Percentiles rank a stretch among this genome's conserved stretches.
Conservation (phyloP, 768 basidiomycete genomes). For the Russula emetica region DNA sequence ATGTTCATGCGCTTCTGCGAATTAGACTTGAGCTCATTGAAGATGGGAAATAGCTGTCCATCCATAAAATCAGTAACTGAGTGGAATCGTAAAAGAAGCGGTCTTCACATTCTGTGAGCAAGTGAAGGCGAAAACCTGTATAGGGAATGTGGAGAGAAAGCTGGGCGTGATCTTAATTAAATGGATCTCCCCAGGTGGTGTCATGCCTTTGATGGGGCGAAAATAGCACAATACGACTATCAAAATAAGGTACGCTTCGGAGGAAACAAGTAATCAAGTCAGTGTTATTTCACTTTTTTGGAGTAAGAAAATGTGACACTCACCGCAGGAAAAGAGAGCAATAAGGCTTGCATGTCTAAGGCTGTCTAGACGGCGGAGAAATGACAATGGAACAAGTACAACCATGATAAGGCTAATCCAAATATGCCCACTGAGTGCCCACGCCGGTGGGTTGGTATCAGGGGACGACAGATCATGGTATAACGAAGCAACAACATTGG, state of each 20-base stretch:
- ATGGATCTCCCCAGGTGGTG: constrained; percentile 60
- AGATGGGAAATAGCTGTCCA: constrained; percentile 82
- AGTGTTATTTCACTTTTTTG: constrained; percentile 6
- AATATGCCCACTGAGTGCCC: constrained; percentile 69
- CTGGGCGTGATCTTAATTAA: constrained; percentile 69
- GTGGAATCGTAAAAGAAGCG: background rate
- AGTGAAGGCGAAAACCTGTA: constrained; percentile 90
- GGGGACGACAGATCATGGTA: constrained; percentile 72
- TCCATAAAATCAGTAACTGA: constrained; percentile 11
- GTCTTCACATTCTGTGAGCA: constrained; percentile 83
- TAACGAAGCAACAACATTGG: constrained; percentile 79
- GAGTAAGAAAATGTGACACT: constrained; percentile 34
- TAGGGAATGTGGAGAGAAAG: constrained; percentile 84
- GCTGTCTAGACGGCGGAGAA: constrained; percentile 78
- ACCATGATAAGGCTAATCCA: constrained; percentile 83
- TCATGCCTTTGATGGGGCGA: constrained; percentile 62
- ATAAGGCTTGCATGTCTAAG: constrained; percentile 89
- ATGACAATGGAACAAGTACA: constrained; percentile 73
- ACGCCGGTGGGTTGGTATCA: constrained; percentile 61
- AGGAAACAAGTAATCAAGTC: background rate
- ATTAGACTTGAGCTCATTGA: constrained; percentile 83
- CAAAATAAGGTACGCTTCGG: constrained; percentile 64
- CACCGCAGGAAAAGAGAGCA: constrained; percentile 84
- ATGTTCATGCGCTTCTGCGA: constrained; percentile 79
- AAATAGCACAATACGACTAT: constrained; percentile 82